Evolutionary conservation across 345 rosid species (phyloP).

Genomic region (Arabis hirsuta): DNA sequence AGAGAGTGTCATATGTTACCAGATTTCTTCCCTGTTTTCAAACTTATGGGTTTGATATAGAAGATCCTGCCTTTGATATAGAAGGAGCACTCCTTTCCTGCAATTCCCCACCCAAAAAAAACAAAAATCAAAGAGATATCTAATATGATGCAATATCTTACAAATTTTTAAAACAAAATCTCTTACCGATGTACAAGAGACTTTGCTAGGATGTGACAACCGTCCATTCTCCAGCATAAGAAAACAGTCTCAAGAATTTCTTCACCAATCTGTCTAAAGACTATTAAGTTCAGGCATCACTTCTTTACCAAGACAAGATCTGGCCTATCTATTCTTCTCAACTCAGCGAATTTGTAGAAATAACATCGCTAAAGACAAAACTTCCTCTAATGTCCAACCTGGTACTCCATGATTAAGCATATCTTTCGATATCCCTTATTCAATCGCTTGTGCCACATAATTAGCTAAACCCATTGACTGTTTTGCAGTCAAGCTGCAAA

Average conservation of each 20-base stretch:
- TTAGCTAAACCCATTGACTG: conserved; percentile 89
- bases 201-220: conserved; percentile 43
- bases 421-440: conserved; percentile 54
- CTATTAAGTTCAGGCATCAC: conserved; percentile 68
- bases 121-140: not conserved
- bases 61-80: conserved; percentile 29
- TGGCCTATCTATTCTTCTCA: conserved; percentile 90
- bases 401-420: conserved; percentile 71
- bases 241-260: conserved; percentile 46
- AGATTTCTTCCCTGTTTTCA: conserved; percentile 24
- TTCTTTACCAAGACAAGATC: conserved; percentile 74
- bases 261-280: conserved; percentile 65
- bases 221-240: conserved; percentile 26
- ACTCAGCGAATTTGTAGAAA: conserved; percentile 73
- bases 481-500: conserved; percentile 81
- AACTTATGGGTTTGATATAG: conserved; percentile 37
- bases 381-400: conserved; percentile 84
- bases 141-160: not conserved
- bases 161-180: not conserved
- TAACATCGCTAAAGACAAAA: conserved; percentile 58
- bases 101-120: not conserved
- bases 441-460: conserved; percentile 58
- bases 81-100: conserved; percentile 46
- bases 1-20: conserved; percentile 22
- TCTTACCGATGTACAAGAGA: conserved; percentile 50